Evolutionary conservation across 768 basidiomycete species (phyloP).

Genomic region (Rhodosporidiobolus odoratus): DNA sequence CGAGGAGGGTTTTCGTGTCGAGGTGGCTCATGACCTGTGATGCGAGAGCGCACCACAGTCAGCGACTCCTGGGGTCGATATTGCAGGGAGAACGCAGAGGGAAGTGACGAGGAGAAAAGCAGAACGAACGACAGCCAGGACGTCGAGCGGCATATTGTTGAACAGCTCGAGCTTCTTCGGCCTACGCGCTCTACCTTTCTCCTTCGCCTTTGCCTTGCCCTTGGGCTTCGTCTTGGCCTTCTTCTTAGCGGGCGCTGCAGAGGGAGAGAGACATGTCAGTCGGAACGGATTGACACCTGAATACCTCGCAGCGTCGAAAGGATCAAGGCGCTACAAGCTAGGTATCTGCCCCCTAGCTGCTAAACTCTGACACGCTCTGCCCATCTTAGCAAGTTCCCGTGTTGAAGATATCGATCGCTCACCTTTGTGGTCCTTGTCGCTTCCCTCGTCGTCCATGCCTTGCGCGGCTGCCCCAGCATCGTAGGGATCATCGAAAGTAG

Average conservation of each 20-base stretch:
- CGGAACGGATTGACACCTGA: background rate
- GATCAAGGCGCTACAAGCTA: background rate
- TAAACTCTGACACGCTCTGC: too few relatives aligned
- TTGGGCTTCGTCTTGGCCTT: conserved; percentile 2
- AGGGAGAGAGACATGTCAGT: background rate
- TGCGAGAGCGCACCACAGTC: too few relatives aligned
- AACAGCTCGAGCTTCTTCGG: conserved; percentile 17
- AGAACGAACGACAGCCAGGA: conserved; percentile 2
- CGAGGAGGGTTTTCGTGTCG: conserved; percentile 20
- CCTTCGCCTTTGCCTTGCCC: conserved; percentile 1
- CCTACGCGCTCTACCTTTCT: background rate
- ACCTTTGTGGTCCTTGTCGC: background rate
- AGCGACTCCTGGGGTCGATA: too few relatives aligned
- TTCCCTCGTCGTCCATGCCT: background rate
- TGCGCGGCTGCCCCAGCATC: background rate
- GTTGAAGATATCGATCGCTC: too few relatives aligned
- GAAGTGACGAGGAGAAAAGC: background rate
- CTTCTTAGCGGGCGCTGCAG: background rate
- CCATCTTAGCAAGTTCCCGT: too few relatives aligned
- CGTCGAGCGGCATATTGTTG: conserved; percentile 15
- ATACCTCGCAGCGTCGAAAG: background rate
- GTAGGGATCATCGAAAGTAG: background rate
- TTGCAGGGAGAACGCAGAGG: background rate
- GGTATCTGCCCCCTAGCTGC: background rate
- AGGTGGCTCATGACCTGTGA: conserved; percentile 9